These are phyloP conservation scores for Yamadazyma dushanensis DNA, from an alignment of 1,139 yeast species.

Conservation along the genomic window DNA sequence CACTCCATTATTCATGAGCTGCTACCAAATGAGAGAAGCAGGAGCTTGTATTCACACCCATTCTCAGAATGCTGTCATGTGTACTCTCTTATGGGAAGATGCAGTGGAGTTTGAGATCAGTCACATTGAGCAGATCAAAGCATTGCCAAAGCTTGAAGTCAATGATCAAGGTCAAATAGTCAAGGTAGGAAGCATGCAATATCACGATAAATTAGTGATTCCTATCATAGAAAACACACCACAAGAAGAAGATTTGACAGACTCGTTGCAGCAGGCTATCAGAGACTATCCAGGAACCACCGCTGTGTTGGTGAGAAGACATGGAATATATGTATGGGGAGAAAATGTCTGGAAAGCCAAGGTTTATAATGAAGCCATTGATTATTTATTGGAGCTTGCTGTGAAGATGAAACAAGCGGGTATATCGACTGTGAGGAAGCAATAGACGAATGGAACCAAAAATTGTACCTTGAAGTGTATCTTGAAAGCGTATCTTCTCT, in stretches of 20 bases:
- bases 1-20: slow-evolving; percentile 82
- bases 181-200: slow-evolving; percentile 66
- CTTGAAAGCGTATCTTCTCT: neutral
- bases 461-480: no score
- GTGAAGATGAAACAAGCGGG: slow-evolving; percentile 72
- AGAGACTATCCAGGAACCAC: slow-evolving; percentile 69
- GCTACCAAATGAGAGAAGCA: slow-evolving; percentile 70
- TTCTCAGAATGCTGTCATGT: slow-evolving; percentile 85
- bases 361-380: slow-evolving; percentile 89
- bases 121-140: slow-evolving; percentile 90
- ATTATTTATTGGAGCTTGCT: slow-evolving; percentile 82
- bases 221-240: slow-evolving; percentile 93
- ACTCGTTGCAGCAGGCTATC: slow-evolving; percentile 62
- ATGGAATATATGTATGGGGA: slow-evolving; percentile 97
- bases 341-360: slow-evolving; percentile 91
- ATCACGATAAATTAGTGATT: slow-evolving; percentile 71
- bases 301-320: slow-evolving; percentile 89
- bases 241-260: slow-evolving; percentile 83
- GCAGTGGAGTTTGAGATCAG: slow-evolving; percentile 68
- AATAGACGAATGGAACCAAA: slow-evolving; percentile 8
- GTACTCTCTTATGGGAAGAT: slow-evolving; percentile 64
- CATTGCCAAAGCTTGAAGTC: slow-evolving; percentile 57
- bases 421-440: slow-evolving; percentile 46
- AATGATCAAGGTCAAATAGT: slow-evolving; percentile 47
- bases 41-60: slow-evolving; percentile 97